Evolutionary conservation across 2,329 filamentous ascomycete species (phyloP), one percentile per base, ranked within the genome.

Genomic region (Pyrenophora teres): DNA sequence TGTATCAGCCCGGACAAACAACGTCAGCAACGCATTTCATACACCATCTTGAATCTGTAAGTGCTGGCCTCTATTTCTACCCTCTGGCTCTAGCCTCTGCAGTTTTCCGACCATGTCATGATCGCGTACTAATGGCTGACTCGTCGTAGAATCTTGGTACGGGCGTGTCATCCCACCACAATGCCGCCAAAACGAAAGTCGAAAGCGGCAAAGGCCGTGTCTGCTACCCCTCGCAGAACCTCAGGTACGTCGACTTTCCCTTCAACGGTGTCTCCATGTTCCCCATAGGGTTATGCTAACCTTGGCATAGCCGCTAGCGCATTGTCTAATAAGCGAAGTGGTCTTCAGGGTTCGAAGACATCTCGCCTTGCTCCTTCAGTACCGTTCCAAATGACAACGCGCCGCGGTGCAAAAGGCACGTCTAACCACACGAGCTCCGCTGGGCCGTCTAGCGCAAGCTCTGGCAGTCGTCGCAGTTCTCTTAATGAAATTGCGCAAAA

Each of bases 311-410:
- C 61, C 57, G 62, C 57, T 68, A 71, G 70, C 62, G 59, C 64
- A 52, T 52, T 53, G 36, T 48, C 60, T 66, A 74, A 62, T 70
- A 74, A 72, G 69, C 71, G 68, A 74, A 67, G 59, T 64, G 65
- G 56, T 66, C 52, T 60, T 59, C 66, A 63, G 53, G 63, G 63
- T 60, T 61, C 54, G 50, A 72, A 64, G 60, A 60, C 68, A 56
- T 71, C 71, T 59, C 69, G 75, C 60, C 76, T 78, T 57, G 74
- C 76, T 67, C 77, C 77, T 57, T 76, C 77, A 53, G 72, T 75
- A 67, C 76, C 77, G 46, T 69, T 78, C 63, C 77, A 78, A 67
- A 80, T 80, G 78, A 79, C 74, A 50, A 80, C 77, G 43, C 73
- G 78, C 50, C 71, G 71, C 62, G 72, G 73, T 67, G 70, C 71